Base-by-base conservation (phyloP, 345 rosid species). In the Melaleuca alternifolia region DNA sequence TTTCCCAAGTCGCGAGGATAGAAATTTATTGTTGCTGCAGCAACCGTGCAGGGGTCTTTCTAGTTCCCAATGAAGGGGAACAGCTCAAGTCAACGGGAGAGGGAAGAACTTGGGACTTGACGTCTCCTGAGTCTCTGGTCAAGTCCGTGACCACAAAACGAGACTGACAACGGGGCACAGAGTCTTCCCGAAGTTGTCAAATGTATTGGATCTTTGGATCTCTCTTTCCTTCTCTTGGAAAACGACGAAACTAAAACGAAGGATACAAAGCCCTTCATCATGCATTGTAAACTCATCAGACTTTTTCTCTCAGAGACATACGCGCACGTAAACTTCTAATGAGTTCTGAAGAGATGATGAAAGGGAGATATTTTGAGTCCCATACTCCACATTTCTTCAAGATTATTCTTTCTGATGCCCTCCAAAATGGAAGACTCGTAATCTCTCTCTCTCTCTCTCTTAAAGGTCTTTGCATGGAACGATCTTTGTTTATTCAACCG, bases 351-450 rank as follows among this genome's bases (percentile, higher is more conserved):
- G 76, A 62, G 41, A 62, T 62, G 76, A 33, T 28, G 21, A 41
- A 21, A 62, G 20, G 11, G 18, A 7, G 76, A 62, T 50, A 50
- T 15, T 82, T 82, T 82, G 56, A 82, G 84, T 26, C 88, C 44
- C 23, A 41, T 41, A 50, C 85, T 21, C 89, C 82, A 5, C 82
- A 85, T 24, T 85, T 87, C 62, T 84, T 87, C 84, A 84, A 85
- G 85, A 77, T 87, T 33, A 57, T 84, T 61, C 83, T 88, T 28
- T 46, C 62, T 16, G 71, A 82, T 18, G 26, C 57, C 24, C 23
- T 85, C 7, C 83, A 50, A 41, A 51, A 85, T 26, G 54, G 85
- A 20, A 88, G 54, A 24, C 71, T 85, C 54, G 89, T 52, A 14
- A 12, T 62, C 20, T 62, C 41, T 14, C 76, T 16, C 77, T n/a